These are phyloP conservation scores for Thraustotheca clavata DNA, from an alignment of 352 stramenopile genomes.

Conservation along the genomic window DNA sequence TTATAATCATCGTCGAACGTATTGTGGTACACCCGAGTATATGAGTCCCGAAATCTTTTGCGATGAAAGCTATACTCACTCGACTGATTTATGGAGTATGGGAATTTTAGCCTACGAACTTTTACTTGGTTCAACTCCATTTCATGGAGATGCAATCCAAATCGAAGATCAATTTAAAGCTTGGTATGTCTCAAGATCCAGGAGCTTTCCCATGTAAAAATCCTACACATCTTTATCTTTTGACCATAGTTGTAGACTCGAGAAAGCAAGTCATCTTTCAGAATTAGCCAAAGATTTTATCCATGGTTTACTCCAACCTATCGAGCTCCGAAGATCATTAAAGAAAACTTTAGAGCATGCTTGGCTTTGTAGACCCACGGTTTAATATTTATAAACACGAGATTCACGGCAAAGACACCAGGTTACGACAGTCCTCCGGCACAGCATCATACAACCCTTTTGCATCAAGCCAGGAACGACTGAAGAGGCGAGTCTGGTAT, in stretches of 20 bases:
- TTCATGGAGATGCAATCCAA: conserved; percentile 37
- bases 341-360: conserved; percentile 2
- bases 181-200: not conserved
- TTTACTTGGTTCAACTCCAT: conserved; percentile 65
- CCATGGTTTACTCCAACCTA: not conserved
- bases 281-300: conserved; percentile 4
- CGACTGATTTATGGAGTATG: conserved; percentile 74
- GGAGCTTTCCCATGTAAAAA: not conserved
- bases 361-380: conserved; percentile 6
- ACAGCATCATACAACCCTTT: conserved; percentile 22
- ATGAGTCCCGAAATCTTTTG: conserved; percentile 75
- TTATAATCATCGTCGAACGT: conserved; percentile 49
- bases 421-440: conserved; percentile 14
- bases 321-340: not conserved
- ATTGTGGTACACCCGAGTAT: conserved; percentile 82
- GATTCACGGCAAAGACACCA: conserved; percentile 21
- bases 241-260: not conserved
- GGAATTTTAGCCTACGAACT: conserved; percentile 80
- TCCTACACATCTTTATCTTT: not conserved
- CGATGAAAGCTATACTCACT: conserved; percentile 50
- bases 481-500: conserved; percentile 24
- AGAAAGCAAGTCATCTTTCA: not conserved
- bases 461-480: conserved; percentile 22
- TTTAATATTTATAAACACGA: not conserved
- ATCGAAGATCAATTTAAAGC: not conserved